Conservation (phyloP, 768 basidiomycete species). For the Podaxis sp. region DNA sequence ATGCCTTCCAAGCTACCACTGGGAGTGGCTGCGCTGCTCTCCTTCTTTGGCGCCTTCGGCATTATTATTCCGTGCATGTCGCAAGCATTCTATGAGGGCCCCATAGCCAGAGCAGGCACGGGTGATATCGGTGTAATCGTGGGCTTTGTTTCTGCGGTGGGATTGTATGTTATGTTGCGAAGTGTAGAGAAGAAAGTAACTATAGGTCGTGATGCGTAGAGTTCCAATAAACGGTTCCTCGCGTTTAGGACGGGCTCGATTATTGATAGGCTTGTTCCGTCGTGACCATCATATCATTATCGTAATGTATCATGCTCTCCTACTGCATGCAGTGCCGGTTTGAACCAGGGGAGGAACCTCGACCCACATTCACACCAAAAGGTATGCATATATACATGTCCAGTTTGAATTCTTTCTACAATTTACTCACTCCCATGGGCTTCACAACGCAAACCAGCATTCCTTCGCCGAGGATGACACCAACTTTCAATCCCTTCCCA, state of each 20-base stretch:
- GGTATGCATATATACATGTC: background rate
- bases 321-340: too few species aligned
- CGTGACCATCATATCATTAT: too few species aligned
- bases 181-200: constrained; percentile 31
- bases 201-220: constrained; percentile 16
- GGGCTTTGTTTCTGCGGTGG: constrained; percentile 46
- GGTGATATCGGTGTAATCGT: constrained; percentile 76
- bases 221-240: background rate
- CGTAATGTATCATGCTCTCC: too few species aligned
- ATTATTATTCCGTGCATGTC: constrained; percentile 67
- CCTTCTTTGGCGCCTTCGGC: constrained; percentile 50
- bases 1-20: constrained; percentile 51
- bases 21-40: constrained; percentile 59
- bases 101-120: constrained; percentile 54
- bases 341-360: too few species aligned
- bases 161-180: constrained; percentile 52
- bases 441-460: constrained; percentile 31
- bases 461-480: constrained; percentile 35
- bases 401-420: background rate
- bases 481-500: constrained; percentile 33
- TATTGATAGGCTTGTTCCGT: too few species aligned
- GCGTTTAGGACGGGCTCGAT: too few species aligned
- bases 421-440: background rate
- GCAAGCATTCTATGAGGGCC: constrained; percentile 71
- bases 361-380: too few species aligned